These are phyloP conservation scores for Aaosphaeria arxii DNA, from an alignment of 2,329 filamentous ascomycete genomes.

Conservation along the genomic window DNA sequence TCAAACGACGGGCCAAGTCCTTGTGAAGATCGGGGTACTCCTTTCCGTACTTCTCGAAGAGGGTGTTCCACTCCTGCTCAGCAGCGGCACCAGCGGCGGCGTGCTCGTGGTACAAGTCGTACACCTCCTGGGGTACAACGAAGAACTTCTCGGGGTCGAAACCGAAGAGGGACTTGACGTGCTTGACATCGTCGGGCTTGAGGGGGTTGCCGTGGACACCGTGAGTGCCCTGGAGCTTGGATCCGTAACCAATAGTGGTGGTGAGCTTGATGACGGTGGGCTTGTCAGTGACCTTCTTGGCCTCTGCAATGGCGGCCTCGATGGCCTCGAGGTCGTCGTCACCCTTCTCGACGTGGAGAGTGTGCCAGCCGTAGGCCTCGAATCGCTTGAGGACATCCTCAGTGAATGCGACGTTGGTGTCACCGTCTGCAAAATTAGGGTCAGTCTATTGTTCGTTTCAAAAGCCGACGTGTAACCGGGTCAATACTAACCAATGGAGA, in stretches of 20 bases:
- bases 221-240: slow-evolving; percentile 86
- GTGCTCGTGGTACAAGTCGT: slow-evolving; percentile 85
- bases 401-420: slow-evolving; percentile 94
- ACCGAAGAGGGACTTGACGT: slow-evolving; percentile 91
- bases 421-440: slow-evolving; percentile 62
- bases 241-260: slow-evolving; percentile 97
- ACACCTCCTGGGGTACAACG: slow-evolving; percentile 89
- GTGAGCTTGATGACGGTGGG: slow-evolving; percentile 94
- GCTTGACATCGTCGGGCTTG: slow-evolving; percentile 89
- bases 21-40: slow-evolving; percentile 75
- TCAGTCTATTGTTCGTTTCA: slow-evolving; percentile 10
- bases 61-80: slow-evolving; percentile 93
- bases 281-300: slow-evolving; percentile 89
- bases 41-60: slow-evolving; percentile 80
- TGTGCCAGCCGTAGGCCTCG: slow-evolving; percentile 96
- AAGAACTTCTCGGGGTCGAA: slow-evolving; percentile 95
- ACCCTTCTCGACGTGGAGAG: slow-evolving; percentile 78
- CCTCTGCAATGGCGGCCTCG: slow-evolving; percentile 81
- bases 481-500: slow-evolving; percentile 65
- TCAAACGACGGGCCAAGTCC: slow-evolving; percentile 78
- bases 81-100: slow-evolving; percentile 79
- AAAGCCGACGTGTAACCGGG: neutral
- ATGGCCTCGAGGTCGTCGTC: slow-evolving; percentile 85
- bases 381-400: slow-evolving; percentile 95
- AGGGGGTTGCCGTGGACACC: slow-evolving; percentile 95